These are phyloP conservation scores for Acacia pycnantha DNA, from an alignment of 331 rosid species.

Conservation along the genomic window DNA sequence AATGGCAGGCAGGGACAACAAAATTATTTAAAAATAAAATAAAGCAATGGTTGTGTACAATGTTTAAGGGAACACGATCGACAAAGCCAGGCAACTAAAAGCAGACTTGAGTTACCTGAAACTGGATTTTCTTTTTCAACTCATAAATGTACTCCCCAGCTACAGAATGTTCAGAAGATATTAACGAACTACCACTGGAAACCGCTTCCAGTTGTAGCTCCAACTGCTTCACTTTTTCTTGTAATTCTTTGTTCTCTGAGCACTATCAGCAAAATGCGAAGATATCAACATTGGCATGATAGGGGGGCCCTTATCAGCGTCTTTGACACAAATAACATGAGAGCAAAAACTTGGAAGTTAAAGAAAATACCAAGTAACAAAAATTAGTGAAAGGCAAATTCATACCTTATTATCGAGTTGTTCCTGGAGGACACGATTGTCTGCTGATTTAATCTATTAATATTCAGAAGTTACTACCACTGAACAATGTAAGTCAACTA, in stretches of 20 bases:
- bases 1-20: constrained; percentile 6
- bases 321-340: constrained; percentile 8
- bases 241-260: constrained; percentile 78
- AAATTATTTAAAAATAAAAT: constrained; percentile 7
- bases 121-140: constrained; percentile 80
- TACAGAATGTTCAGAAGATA: constrained; percentile 40
- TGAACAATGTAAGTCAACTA: neutral
- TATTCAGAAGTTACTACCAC: constrained; percentile 18
- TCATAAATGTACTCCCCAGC: constrained; percentile 67
- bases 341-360: neutral
- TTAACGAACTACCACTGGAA: constrained; percentile 42
- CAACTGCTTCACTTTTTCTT: constrained; percentile 63
- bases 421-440: constrained; percentile 94
- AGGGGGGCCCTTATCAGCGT: constrained; percentile 1
- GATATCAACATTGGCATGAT: constrained; percentile 1
- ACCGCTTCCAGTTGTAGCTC: constrained; percentile 53
- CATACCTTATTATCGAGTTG: constrained; percentile 80
- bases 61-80: constrained; percentile 17
- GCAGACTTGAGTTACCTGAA: constrained; percentile 57
- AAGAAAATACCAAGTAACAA: neutral
- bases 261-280: constrained; percentile 51
- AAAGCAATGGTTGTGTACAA: constrained; percentile 3
- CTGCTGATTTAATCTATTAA: constrained; percentile 87
- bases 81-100: neutral
- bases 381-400: constrained; percentile 20